Evolutionary conservation across 2,329 filamentous ascomycete species (phyloP), one percentile per base, ranked within the genome.

Genomic region (Neurospora sp.): DNA sequence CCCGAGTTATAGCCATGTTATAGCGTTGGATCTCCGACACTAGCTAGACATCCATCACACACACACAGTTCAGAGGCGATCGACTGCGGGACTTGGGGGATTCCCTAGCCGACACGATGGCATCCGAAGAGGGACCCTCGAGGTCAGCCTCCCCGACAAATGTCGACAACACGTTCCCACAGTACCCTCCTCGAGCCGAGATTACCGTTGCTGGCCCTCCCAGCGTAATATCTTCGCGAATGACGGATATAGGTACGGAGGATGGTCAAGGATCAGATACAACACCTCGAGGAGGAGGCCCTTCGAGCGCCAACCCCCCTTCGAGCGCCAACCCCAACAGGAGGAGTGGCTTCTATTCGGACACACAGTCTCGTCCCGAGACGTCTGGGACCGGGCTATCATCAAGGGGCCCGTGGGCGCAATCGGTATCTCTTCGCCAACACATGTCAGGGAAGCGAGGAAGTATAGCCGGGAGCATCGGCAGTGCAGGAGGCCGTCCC

Each of bases 141-240:
- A 78, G 77, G 70, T 75, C 80, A 38, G 76, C 76, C 67, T 79
- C 80, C 70, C 79, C 81, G 65, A 75, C 76, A 66, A 72, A 71
- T 43, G 72, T 76, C 67, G 73, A 68, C 67, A 74, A 77, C 46
- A 76, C 77, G 70, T 82, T 83, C 46, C 80, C 82, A 2, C 80
- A 81, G 62, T 81, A 81, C 66, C 80, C 82, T 62, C 52, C 52
- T 2, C 78, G 75, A 67, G 79, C 79, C 76, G 78, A 82, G 57
- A 28, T 62, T 62, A 62, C 28, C 23, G 77, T 80, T 62, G 78
- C 82, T 70, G 84, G 86, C 39, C 84, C 86, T 28, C 84, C 88
- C 66, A 91, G 89, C 73, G 84, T 91, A 70, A 90, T 92, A 68
- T 92, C 90, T 37, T 91, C 89, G 70, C 88, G 88, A 71, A 89